Percentiles rank a stretch among this genome's conserved stretches.
Conservation (phyloP, 768 basidiomycete species). For the Piloderma croceum region DNA sequence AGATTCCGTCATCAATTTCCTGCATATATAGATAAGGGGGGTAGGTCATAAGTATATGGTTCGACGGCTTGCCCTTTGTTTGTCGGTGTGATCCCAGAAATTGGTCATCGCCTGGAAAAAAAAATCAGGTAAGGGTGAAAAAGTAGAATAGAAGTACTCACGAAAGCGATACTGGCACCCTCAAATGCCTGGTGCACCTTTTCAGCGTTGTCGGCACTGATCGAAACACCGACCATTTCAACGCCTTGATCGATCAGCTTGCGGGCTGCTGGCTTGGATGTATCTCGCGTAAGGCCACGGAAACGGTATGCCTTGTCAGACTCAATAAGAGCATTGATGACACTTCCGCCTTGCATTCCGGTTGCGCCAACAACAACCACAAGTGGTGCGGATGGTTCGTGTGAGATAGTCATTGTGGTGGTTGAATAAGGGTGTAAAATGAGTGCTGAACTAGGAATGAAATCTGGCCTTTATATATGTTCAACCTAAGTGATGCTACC, state of each 20-base stretch:
- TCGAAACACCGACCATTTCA: conserved; percentile 2
- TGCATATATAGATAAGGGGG: too few species aligned
- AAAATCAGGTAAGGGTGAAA: too few species aligned
- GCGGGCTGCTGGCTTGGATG: conserved; percentile 5
- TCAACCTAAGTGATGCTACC: too few species aligned
- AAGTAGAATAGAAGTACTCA: conserved; percentile 1
- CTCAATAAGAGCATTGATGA: conserved; percentile 9
- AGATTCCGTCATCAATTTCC: conserved; percentile 5
- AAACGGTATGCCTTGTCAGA: conserved; percentile 10
- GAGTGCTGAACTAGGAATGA: too few species aligned
- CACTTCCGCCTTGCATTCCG: conserved; percentile 13
- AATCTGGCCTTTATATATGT: too few species aligned
- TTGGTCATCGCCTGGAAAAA: conserved; percentile 8
- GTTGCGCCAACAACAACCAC: conserved; percentile 11
- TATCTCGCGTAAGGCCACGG: conserved; percentile 8
- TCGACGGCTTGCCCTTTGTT: neutral
- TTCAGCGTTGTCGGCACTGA: conserved; percentile 1
- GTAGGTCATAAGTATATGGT: too few species aligned
- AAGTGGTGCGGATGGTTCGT: conserved; percentile 3
- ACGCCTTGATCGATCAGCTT: conserved; percentile 4
- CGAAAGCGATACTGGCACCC: conserved; percentile 7
- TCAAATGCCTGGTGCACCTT: conserved; percentile 7
- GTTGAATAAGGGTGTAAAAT: too few species aligned
- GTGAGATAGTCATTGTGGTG: conserved; percentile 13
- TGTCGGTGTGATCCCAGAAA: conserved; percentile 3